Conservation (phyloP, 352 stramenopile genomes). For the Phytophthora cajani region DNA sequence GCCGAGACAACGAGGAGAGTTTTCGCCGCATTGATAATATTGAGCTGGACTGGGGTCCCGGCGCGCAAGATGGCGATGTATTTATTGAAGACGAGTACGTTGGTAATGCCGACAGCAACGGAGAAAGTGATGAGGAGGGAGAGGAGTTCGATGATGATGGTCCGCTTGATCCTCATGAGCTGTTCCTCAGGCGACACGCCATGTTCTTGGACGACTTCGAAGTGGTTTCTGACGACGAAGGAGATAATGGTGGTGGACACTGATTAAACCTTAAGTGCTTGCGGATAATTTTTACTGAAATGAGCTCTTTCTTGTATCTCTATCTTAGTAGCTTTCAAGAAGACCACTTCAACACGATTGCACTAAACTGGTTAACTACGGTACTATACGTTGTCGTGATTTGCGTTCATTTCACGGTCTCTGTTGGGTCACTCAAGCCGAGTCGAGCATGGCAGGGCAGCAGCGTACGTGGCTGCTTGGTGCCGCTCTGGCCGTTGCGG, state of each 20-base stretch:
- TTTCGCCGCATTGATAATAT: constrained; percentile 36
- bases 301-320: no score
- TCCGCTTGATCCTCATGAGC: constrained; percentile 6
- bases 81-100: constrained; percentile 36
- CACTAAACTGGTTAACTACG: constrained; percentile 20
- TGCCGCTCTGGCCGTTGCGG: constrained; percentile 38
- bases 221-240: constrained; percentile 19
- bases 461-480: constrained; percentile 40
- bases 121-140: constrained; percentile 27
- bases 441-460: constrained; percentile 17
- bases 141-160: constrained; percentile 17
- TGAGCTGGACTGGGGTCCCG: constrained; percentile 33
- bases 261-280: background rate
- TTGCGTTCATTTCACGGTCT: constrained; percentile 8
- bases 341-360: background rate
- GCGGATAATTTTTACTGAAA: background rate
- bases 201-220: constrained; percentile 28
- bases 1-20: constrained; percentile 21
- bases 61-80: constrained; percentile 22
- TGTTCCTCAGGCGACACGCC: constrained; percentile 16
- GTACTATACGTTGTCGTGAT: background rate
- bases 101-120: constrained; percentile 12
- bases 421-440: background rate
- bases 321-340: no score
- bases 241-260: constrained; percentile 1